A percentile compares a stretch with the other conserved stretches of the same genome.
Evolutionary conservation across 2,329 filamentous ascomycete species (phyloP).

Genomic region (Fusarium sp.): DNA sequence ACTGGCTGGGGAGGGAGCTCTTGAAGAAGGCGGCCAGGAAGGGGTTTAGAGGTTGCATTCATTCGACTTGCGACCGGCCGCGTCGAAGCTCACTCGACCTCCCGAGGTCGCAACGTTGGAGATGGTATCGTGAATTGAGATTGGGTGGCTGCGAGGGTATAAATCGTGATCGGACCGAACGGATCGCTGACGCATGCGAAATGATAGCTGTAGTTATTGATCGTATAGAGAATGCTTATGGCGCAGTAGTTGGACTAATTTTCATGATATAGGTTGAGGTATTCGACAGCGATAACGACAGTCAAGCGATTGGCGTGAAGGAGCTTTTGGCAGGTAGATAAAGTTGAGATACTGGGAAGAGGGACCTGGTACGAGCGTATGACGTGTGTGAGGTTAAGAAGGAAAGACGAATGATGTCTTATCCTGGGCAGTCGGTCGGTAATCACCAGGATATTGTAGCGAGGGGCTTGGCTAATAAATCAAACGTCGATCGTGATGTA

Average conservation of each 20-base stretch:
- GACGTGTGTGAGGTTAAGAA: constrained; percentile 25
- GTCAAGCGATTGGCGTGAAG: constrained; percentile 23
- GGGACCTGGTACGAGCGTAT: constrained; percentile 1
- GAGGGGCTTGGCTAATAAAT: constrained; percentile 35
- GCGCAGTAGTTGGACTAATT: constrained; percentile 23
- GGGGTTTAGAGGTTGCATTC: constrained; percentile 98
- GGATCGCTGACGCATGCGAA: constrained; percentile 44
- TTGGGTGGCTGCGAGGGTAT: constrained; percentile 18
- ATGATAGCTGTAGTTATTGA: constrained; percentile 6
- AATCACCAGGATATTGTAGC: constrained; percentile 19
- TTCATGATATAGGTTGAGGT: constrained; percentile 39
- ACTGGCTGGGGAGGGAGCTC: constrained; percentile 91
- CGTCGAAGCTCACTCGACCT: constrained; percentile 46
- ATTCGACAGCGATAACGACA: constrained; percentile 40
- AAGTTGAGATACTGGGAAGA: background rate
- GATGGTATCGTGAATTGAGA: constrained; percentile 16
- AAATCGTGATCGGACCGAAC: constrained; percentile 25
- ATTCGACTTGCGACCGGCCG: constrained; percentile 51
- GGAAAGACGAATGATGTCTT: background rate
- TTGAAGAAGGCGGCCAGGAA: constrained; percentile 99
- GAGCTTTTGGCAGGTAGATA: constrained; percentile 8
- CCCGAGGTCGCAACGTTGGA: constrained; percentile 39
- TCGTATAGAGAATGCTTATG: constrained; percentile 24
- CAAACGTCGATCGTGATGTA: constrained; percentile 43
- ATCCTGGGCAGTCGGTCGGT: constrained; percentile 7